Base-by-base conservation (phyloP, 2,329 filamentous ascomycete genomes). In the Paecilomyces sp. region DNA sequence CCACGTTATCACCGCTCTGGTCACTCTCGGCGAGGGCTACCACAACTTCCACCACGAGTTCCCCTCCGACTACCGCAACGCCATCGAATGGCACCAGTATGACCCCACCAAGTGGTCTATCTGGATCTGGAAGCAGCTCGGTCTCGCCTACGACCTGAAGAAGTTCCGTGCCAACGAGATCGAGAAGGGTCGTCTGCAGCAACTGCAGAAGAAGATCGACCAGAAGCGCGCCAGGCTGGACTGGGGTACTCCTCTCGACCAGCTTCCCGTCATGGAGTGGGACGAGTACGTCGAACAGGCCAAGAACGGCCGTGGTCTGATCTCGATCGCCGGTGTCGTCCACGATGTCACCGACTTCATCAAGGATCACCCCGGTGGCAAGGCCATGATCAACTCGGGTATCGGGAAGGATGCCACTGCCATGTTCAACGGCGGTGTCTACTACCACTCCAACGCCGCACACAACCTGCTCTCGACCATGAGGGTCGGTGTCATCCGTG, bases 31-130 rank as follows among this genome's bases (percentile, higher is more conserved):
- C 55, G 91, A 92, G 78, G 91, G 91, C 31, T 95, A 95, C 80
- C 91, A 95, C 84, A 95, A 95, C 83, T 95, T 95, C 84, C 91
- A 95, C 79, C 91, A 95, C 83, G 91, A 95, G 76, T 95, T 95
- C 79, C 91, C 91, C 58, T 93, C 90, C 11, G 91, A 95, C 76
- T 95, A 94, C 85, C 90, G 91, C 74, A 95, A 95, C 74, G 91
- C 90, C 63, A 93, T 94, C 67, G 83, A 91, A 77, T 95, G 91
- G 90, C 88, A 87, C 79, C 91, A 95, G 79, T 95, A 95, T 71
- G 91, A 95, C 75, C 91, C 91, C 54, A 95, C 91, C 75, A 95
- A 95, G 81, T 94, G 91, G 90, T 83, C 80, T 72, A 95, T 95
- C 80, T 91, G 87, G 87, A 69, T 81, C 61, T 92, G 89, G 88